These are phyloP conservation scores for Rhizopogon roseolus DNA, from an alignment of 768 basidiomycete species.

Conservation along the genomic window DNA sequence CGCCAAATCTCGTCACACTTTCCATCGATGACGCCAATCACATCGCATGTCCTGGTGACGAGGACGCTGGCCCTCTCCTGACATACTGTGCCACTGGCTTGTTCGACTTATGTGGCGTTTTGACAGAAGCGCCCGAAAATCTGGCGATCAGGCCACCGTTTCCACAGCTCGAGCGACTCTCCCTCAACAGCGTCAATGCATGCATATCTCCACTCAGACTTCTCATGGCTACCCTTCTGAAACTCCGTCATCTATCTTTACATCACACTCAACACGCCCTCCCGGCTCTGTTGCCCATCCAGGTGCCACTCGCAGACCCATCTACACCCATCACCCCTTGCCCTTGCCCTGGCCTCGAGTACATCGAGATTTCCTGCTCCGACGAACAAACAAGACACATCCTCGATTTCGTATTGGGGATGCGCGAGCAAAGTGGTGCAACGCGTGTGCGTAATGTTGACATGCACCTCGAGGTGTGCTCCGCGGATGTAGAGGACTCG, in stretches of 20 bases:
- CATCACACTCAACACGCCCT: slow-evolving; percentile 12
- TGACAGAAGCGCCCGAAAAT: neutral
- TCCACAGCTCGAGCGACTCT: slow-evolving; percentile 31
- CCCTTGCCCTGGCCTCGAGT: slow-evolving; percentile 10
- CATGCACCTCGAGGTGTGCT: slow-evolving; percentile 20
- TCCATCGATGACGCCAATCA: slow-evolving; percentile 42
- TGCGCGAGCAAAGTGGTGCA: slow-evolving; percentile 16
- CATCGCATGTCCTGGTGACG: slow-evolving; percentile 33
- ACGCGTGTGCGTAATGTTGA: slow-evolving; percentile 25
- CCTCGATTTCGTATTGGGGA: slow-evolving; percentile 6
- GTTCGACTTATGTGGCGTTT: slow-evolving; percentile 4
- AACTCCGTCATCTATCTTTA: slow-evolving; percentile 16
- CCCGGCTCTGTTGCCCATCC: slow-evolving; percentile 13
- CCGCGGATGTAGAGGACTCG: neutral
- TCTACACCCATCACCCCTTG: neutral
- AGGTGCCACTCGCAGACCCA: slow-evolving; percentile 7
- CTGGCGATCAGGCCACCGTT: slow-evolving; percentile 19
- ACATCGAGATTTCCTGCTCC: slow-evolving; percentile 10
- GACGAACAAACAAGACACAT: slow-evolving; percentile 10
- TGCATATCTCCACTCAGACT: slow-evolving; percentile 15
- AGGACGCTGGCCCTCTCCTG: slow-evolving; percentile 36
- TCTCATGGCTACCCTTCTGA: slow-evolving; percentile 13
- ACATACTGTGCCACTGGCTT: slow-evolving; percentile 20
- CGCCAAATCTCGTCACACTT: slow-evolving; percentile 33
- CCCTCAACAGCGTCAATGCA: slow-evolving; percentile 33